Evolutionary conservation across 108 stramenopile species (phyloP).

Genomic region (Cyclostephanos tholiformis): DNA sequence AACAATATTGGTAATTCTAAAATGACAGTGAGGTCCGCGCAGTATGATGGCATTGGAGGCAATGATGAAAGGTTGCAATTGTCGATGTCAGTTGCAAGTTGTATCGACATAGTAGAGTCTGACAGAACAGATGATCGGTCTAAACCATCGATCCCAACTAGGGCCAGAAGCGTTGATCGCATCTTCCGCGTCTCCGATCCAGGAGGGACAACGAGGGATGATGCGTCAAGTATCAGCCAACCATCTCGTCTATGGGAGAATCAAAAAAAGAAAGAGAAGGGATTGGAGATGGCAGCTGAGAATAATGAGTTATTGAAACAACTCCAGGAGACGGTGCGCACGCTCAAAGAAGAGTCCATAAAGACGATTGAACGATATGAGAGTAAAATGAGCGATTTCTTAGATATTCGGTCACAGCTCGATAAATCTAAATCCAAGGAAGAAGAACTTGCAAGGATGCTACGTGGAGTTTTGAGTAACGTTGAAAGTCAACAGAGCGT

Average conservation of each 20-base stretch:
- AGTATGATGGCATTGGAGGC: too few relatives aligned
- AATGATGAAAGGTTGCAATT: too few relatives aligned
- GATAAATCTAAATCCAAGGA: constrained; percentile 4
- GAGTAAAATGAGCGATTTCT: constrained; percentile 1
- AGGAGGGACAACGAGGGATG: background rate
- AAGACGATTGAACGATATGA: background rate
- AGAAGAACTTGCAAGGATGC: background rate
- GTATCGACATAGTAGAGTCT: too few relatives aligned
- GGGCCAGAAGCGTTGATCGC: background rate
- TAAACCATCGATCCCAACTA: too few relatives aligned
- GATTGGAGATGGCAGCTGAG: background rate
- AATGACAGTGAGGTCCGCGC: too few relatives aligned
- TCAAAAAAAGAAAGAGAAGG: background rate
- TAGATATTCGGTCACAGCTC: background rate
- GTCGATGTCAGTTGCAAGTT: too few relatives aligned
- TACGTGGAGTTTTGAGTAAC: background rate
- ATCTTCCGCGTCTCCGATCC: background rate
- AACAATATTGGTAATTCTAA: too few relatives aligned
- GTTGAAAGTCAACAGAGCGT: constrained; percentile 1
- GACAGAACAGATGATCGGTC: too few relatives aligned
- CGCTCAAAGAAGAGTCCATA: background rate
- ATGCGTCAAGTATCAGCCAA: too few relatives aligned
- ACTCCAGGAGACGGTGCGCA: background rate
- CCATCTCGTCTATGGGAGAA: background rate
- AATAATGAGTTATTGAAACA: constrained; percentile 5